Base-by-base conservation (phyloP, 2,329 filamentous ascomycete genomes). In the Trichocomaceae sp. region DNA sequence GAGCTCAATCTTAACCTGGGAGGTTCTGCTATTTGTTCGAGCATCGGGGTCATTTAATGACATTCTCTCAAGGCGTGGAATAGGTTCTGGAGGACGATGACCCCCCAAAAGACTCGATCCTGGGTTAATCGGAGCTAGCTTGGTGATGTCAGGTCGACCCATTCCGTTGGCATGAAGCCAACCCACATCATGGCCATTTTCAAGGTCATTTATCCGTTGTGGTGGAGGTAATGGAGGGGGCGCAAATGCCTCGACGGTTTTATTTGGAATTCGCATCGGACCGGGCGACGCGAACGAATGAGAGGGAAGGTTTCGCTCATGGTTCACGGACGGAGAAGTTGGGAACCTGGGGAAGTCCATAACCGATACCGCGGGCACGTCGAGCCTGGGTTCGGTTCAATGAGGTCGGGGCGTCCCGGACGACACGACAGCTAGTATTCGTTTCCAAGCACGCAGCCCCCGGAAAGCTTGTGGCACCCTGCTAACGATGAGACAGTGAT, bases 151-250 rank as follows among this genome's bases (percentile, higher is more conserved):
- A 49, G 70, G 67, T 51, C 76, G 69, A 56, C 72, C 75, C 46
- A 73, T 74, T 50, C 75, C 74, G 69, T 86, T 84, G 59, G 78
- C 81, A 77, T 80, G 83, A 66, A 79, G 74, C 82, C 82, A 86
- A 57, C 79, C 83, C 54, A 79, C 75, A 68, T 86, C 84, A 62
- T 79, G 76, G 35, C 81, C 82, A 59, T 75, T 68, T 61, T 76
- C 72, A 60, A 83, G 71, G 57, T 82, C 79, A 60, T 76, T 74
- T 57, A 86, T 78, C 65, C 76, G 77, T 51, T 83, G 81, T 56
- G 84, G 84, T 62, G 84, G 84, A 62, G 84, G 84, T 63, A 87
- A 75, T 49, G 83, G 83, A 59, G 84, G 84, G 56, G 84, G 84
- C 50, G 76, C 74, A 44, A 68, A 66, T 49, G 70, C 65, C 56